A percentile compares a stretch with the other conserved stretches of the same genome.
These are phyloP conservation scores for Chiua sp. DNA, from an alignment of 1,284 basidiomycete genomes.

Conservation along the genomic window DNA sequence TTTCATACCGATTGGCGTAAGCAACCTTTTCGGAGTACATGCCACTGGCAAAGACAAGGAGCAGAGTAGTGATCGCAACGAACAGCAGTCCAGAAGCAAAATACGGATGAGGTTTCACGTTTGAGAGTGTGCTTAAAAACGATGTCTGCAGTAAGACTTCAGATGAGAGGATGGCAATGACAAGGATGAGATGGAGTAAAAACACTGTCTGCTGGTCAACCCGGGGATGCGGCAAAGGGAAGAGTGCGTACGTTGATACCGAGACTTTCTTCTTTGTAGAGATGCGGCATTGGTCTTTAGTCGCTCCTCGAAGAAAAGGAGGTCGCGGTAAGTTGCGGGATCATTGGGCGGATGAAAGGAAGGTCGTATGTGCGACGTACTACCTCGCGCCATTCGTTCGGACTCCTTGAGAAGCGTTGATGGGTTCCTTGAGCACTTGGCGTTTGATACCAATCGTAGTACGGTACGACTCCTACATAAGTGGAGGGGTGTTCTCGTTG, in stretches of 20 bases:
- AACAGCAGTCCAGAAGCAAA: constrained; percentile 79
- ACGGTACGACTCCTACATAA: no score
- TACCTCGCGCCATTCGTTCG: constrained; percentile 39
- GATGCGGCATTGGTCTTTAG: constrained; percentile 91
- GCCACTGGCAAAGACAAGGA: constrained; percentile 96
- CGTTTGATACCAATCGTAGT: no score
- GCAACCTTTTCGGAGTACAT: constrained; percentile 97
- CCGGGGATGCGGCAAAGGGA: constrained; percentile 2
- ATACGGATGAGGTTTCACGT: constrained; percentile 67
- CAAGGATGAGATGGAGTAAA: constrained; percentile 68
- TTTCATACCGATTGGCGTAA: constrained; percentile 91
- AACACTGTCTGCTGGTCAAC: constrained; percentile 60
- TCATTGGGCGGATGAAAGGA: constrained; percentile 46
- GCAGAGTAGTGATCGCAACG: constrained; percentile 87
- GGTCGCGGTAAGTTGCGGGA: constrained; percentile 82
- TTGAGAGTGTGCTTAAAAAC: constrained; percentile 64
- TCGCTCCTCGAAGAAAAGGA: constrained; percentile 95
- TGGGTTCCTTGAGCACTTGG: not conserved
- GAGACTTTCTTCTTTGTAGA: constrained; percentile 80
- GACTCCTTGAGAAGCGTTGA: not conserved
- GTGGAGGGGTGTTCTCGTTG: no score
- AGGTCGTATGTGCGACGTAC: constrained; percentile 37
- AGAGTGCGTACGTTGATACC: constrained; percentile 79
- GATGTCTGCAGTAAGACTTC: constrained; percentile 77
- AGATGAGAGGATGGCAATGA: constrained; percentile 74